These are phyloP conservation scores for Schizothecium vesticola DNA, from an alignment of 495 filamentous ascomycete species.

Conservation along the genomic window DNA sequence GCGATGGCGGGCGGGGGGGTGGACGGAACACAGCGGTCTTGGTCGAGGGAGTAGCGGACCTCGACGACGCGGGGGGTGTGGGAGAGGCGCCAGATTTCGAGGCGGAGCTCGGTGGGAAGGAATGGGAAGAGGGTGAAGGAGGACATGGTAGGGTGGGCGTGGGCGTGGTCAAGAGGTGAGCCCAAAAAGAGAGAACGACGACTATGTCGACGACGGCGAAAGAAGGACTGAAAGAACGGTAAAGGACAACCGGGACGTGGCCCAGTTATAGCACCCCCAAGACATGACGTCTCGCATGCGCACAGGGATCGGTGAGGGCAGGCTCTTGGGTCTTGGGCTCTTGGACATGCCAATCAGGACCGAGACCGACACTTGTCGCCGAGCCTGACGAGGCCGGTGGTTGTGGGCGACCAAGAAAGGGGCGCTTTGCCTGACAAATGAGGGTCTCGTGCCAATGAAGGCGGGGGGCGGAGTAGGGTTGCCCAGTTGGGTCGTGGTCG, in stretches of 20 bases:
- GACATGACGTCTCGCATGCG: neutral
- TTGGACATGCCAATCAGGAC: neutral
- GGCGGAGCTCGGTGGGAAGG: constrained; percentile 46
- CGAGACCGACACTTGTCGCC: neutral
- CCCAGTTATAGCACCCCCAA: neutral
- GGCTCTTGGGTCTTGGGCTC: neutral
- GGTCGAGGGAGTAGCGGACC: constrained; percentile 30
- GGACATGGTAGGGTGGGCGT: neutral
- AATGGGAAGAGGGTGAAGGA: constrained; percentile 38
- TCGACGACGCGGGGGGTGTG: constrained; percentile 39
- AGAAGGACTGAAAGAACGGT: neutral
- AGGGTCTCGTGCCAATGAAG: neutral
- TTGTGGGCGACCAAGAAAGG: neutral
- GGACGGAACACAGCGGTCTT: constrained; percentile 30
- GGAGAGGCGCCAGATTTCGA: constrained; percentile 43
- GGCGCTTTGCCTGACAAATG: neutral
- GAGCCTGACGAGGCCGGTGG: neutral
- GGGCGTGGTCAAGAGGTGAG: neutral
- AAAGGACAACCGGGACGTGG: neutral
- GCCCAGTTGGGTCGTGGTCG: neutral
- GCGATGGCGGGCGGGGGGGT: constrained; percentile 38
- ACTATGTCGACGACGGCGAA: neutral
- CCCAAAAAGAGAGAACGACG: neutral
- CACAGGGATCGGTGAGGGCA: neutral
- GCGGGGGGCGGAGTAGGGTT: neutral